phyloP scores from a whole-genome alignment of 2,329 filamentous ascomycete genomes.

The Shiraia bambusicola region DNA sequence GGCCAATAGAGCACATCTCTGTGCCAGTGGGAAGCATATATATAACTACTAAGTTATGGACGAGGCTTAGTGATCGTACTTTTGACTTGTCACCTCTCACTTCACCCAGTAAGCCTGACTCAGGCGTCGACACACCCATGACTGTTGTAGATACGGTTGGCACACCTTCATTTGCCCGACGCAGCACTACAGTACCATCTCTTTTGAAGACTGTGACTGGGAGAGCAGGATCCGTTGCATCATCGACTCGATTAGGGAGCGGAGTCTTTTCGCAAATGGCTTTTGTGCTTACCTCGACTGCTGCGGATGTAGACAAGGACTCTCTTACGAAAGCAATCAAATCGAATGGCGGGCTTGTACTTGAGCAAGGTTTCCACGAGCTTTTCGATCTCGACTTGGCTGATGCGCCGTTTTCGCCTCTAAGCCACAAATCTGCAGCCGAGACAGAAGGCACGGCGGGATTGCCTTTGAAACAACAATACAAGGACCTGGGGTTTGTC shows the following conservation, averaged over 20 bases:
- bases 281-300: slow-evolving; percentile 77
- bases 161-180: slow-evolving; percentile 55
- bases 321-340: slow-evolving; percentile 64
- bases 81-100: slow-evolving; percentile 32
- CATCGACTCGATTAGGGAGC: slow-evolving; percentile 26
- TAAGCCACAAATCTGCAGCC: slow-evolving; percentile 15
- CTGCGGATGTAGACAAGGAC: slow-evolving; percentile 56
- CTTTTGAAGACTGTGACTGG: slow-evolving; percentile 28
- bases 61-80: slow-evolving; percentile 42
- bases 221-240: slow-evolving; percentile 33
- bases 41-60: slow-evolving; percentile 48
- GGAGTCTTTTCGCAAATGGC: slow-evolving; percentile 77
- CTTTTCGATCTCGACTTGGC: slow-evolving; percentile 62
- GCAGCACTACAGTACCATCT: slow-evolving; percentile 32
- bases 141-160: slow-evolving; percentile 35
- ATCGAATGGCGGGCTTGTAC: slow-evolving; percentile 69
- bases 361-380: slow-evolving; percentile 76
- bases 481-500: slow-evolving; percentile 69
- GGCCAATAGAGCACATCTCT: slow-evolving; percentile 31
- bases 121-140: slow-evolving; percentile 27
- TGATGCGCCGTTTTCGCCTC: slow-evolving; percentile 20
- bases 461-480: slow-evolving; percentile 57
- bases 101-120: slow-evolving; percentile 20
- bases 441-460: slow-evolving; percentile 12
- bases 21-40: slow-evolving; percentile 48